Evolutionary conservation across 176 grass and related monocot genomes (phyloP), one percentile per base, ranked within the genome.

Genomic region (Cymbopogon citratus): DNA sequence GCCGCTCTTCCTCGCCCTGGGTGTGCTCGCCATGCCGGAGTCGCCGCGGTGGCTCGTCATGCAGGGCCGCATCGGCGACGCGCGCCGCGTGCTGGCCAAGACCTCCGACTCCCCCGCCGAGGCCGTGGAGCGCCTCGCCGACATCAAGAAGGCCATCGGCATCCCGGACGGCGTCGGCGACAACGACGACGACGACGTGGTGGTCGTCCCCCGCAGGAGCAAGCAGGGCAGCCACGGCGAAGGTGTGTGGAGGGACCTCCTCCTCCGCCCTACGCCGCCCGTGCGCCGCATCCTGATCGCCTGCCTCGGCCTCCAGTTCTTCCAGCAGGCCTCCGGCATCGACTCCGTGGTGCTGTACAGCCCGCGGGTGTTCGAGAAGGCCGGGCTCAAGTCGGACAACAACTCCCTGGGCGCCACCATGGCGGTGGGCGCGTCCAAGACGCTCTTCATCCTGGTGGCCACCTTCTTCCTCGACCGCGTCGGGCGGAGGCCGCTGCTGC

Each of bases 41-140:
- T 98, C 95, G 1, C 95, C 95, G 0, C 66, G 95, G 62, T 98
- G 95, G 95, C 92, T 98, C 38, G 90, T 90, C 78, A 92, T 98
- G 95, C 90, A 90, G 45, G 90, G 88, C 5, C 88, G 90, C 29
- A 15, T 94, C 18, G 83, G 45, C 8, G 88, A 92, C 52, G 92
- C 90, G 10, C 87, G 81, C 15, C 69, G 71, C 43, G 87, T 95
- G 27, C 95, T 98, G 38, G 8, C 57, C 16, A 86, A 71, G 71
- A 92, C 89, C 39, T 92, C 88, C 8, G 78, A 93, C 40, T 71
- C 88, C 1, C 52, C 73, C 21, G 75, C 81, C 38, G 90, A 98
- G 75, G 95, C 95, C 39, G 43, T 73, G 48, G 62, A 78, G 45
- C 64, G 92, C 3, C 88, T 98, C 19, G 60, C 74, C 8, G 90